Conservation (phyloP, 805 yeast species). For the Lipomyces lipofer region DNA sequence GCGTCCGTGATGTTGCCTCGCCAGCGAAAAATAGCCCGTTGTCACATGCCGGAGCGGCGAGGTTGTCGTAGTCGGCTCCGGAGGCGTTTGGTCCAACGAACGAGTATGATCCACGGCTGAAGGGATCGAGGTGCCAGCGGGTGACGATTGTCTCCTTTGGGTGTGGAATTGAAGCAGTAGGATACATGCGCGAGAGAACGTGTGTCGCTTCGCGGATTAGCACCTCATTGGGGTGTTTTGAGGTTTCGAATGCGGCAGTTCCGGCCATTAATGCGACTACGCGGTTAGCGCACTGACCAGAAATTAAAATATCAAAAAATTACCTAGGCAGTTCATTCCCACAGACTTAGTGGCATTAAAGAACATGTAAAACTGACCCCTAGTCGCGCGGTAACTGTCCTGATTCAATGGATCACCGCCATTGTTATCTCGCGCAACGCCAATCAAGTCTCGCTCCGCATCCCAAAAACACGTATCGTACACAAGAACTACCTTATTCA, state of each 20-base stretch:
- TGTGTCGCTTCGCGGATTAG: slow-evolving; percentile 40
- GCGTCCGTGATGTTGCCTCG: slow-evolving; percentile 46
- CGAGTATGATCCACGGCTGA: slow-evolving; percentile 74
- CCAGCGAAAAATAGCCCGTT: slow-evolving; percentile 46
- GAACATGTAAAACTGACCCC: slow-evolving; percentile 45
- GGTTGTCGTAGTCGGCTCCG: slow-evolving; percentile 44
- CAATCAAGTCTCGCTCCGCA: slow-evolving; percentile 36
- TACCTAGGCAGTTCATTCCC: slow-evolving; percentile 42
- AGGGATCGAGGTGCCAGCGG: slow-evolving; percentile 80
- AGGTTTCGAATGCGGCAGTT: slow-evolving; percentile 40
- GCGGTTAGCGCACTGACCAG: too few species aligned
- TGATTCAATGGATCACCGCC: slow-evolving; percentile 24
- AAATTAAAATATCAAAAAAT: neutral
- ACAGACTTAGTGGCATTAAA: slow-evolving; percentile 41
- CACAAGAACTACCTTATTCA: slow-evolving; percentile 43
- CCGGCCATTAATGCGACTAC: slow-evolving; percentile 44
- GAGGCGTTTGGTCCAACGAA: slow-evolving; percentile 47
- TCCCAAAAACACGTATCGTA: slow-evolving; percentile 46
- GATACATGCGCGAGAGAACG: slow-evolving; percentile 37
- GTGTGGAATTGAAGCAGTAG: slow-evolving; percentile 27
- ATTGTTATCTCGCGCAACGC: slow-evolving; percentile 38
- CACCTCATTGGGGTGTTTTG: slow-evolving; percentile 38
- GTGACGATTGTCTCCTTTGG: slow-evolving; percentile 50
- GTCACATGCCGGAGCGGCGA: slow-evolving; percentile 43
- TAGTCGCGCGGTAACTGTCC: slow-evolving; percentile 31